phyloP scores from a whole-genome alignment of 208 protist species.

The Wallacemonas rigidus region DNA sequence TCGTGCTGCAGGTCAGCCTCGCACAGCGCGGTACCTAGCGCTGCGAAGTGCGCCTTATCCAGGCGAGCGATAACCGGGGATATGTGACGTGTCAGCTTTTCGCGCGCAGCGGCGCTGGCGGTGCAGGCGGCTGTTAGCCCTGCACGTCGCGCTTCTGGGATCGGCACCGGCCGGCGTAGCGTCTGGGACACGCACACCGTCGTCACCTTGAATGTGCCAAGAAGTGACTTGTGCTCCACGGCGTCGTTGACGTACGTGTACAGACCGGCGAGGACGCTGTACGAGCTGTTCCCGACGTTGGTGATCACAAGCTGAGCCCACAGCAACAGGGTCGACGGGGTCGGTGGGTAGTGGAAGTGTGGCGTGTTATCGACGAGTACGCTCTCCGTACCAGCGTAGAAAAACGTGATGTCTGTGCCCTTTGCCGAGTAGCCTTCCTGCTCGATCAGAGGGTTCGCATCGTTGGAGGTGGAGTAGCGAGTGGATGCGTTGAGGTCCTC shows the following conservation, averaged over 20 bases:
- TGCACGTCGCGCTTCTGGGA: conserved; percentile 15
- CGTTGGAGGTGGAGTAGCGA: conserved; percentile 15
- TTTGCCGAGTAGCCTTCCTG: conserved; percentile 24
- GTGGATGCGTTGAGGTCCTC: conserved; percentile 26
- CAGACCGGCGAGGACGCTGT: conserved; percentile 48
- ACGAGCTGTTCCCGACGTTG: conserved; percentile 59
- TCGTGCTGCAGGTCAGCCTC: background rate
- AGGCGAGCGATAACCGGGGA: background rate
- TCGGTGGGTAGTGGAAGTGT: conserved; percentile 32
- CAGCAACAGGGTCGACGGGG: conserved; percentile 42
- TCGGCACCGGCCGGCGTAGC: conserved; percentile 30
- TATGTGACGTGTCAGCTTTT: background rate
- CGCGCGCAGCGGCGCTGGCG: background rate
- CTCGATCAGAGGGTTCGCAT: conserved; percentile 20
- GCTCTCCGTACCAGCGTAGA: conserved; percentile 63
- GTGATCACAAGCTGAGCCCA: conserved; percentile 37
- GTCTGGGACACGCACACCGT: conserved; percentile 55
- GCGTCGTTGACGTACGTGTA: conserved; percentile 42
- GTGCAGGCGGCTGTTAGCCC: conserved; percentile 8
- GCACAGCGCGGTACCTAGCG: background rate
- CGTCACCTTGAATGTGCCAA: conserved; percentile 64
- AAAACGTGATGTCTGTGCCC: conserved; percentile 45
- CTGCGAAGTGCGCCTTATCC: background rate
- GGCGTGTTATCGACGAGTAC: conserved; percentile 28
- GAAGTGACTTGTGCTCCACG: conserved; percentile 24